Evolutionary conservation across 495 filamentous ascomycete genomes (phyloP).

Genomic region (Alectoria sarmentosa): DNA sequence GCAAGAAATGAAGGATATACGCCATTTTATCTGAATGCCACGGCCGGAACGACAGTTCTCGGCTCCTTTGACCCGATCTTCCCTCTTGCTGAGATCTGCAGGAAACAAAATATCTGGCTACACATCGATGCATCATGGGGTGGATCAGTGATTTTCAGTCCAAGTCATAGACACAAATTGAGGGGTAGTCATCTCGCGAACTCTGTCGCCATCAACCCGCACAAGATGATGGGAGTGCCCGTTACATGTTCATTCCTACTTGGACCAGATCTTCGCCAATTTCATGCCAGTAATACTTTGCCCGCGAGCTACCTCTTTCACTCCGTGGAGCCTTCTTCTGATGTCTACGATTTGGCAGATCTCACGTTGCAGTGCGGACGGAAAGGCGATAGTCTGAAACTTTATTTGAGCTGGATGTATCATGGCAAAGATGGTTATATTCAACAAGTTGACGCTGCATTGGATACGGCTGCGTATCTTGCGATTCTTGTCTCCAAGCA

Average conservation of each 20-base stretch:
- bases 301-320: slow-evolving; percentile 86
- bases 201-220: slow-evolving; percentile 79
- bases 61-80: slow-evolving; percentile 81
- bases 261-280: slow-evolving; percentile 60
- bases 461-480: slow-evolving; percentile 58
- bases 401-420: slow-evolving; percentile 82
- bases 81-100: slow-evolving; percentile 63
- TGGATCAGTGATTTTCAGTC: slow-evolving; percentile 72
- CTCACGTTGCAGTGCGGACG: slow-evolving; percentile 88
- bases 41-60: slow-evolving; percentile 86
- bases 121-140: slow-evolving; percentile 92
- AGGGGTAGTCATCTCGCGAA: slow-evolving; percentile 64
- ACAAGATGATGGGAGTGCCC: slow-evolving; percentile 92
- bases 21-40: slow-evolving; percentile 91
- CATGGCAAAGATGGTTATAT: slow-evolving; percentile 63
- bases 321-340: slow-evolving; percentile 36
- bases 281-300: slow-evolving; percentile 76
- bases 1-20: slow-evolving; percentile 58
- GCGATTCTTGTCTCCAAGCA: slow-evolving; percentile 46
- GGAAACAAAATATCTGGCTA: slow-evolving; percentile 68
- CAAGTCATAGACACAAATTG: slow-evolving; percentile 53
- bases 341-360: slow-evolving; percentile 84
- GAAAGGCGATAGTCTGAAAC: slow-evolving; percentile 74
- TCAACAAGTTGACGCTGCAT: slow-evolving; percentile 59
- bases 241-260: slow-evolving; percentile 87